phyloP scores from a whole-genome alignment of 139 green algal species.

The Tetradesmus lagerheimii region DNA sequence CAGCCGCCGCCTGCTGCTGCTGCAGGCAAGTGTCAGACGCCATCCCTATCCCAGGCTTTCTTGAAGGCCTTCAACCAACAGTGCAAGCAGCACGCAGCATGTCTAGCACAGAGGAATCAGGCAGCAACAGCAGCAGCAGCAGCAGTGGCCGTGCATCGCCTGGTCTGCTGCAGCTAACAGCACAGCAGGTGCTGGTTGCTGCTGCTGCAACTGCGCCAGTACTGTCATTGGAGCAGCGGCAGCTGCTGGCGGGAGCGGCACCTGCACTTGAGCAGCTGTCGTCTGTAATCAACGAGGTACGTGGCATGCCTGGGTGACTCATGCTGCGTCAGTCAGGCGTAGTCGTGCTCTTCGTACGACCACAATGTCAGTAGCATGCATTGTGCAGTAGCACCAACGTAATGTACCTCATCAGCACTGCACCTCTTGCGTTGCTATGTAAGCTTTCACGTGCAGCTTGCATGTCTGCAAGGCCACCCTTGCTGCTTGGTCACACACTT shows the following conservation, averaged over 20 bases:
- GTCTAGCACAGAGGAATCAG: neutral
- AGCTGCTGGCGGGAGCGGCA: conserved; percentile 48
- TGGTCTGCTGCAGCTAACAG: neutral
- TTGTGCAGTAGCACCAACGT: too few species aligned
- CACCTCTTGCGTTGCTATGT: too few species aligned
- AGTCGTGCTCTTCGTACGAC: too few species aligned
- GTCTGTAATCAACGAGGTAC: conserved; percentile 63
- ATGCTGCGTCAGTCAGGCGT: too few species aligned
- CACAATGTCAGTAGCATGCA: too few species aligned
- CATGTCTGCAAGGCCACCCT: too few species aligned
- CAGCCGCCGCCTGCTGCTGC: neutral
- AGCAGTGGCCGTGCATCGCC: neutral
- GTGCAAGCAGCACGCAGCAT: conserved; percentile 43
- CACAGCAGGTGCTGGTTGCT: conserved; percentile 35
- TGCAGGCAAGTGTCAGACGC: conserved; percentile 74
- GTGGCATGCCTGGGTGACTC: neutral
- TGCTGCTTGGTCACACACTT: too few species aligned
- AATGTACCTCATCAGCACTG: too few species aligned
- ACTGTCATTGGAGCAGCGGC: conserved; percentile 10
- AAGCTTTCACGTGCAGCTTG: too few species aligned
- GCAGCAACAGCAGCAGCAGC: conserved; percentile 24
- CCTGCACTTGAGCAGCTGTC: conserved; percentile 63
- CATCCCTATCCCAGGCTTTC: conserved; percentile 74
- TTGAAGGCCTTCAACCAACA: conserved; percentile 57
- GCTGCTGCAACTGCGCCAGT: conserved; percentile 48